Base-by-base conservation (phyloP, 2,329 filamentous ascomycete species). In the Ceratocystis cubensis region DNA sequence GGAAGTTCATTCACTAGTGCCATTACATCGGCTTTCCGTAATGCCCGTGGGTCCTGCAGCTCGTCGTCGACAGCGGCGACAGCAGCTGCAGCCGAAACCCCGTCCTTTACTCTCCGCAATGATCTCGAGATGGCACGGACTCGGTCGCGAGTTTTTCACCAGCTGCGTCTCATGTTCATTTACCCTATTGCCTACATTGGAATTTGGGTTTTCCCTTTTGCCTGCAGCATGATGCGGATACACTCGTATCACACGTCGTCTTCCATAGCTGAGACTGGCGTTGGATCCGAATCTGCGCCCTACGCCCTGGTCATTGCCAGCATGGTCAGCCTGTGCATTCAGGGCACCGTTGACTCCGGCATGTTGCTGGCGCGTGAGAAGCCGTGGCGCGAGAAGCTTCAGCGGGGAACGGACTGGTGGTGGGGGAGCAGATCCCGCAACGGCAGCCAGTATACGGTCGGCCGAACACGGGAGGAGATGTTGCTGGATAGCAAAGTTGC, bases 151-250 rank as follows among this genome's bases (percentile, higher is more conserved):
- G 85, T 89, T 67, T 81, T 82, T 57, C 82, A 85, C 8, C 88
- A 91, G 71, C 79, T 91, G 1, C 82, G 86, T 41, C 81, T 88
- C 37, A 79, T 91, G 20, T 90, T 92, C 75, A 84, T 91, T 61
- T 93, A 93, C 73, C 89, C 89, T 0, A 73, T 87, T 20, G 81
- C 88, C 3, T 92, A 93, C 74, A 79, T 88, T 22, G 74, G 83
- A 3, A 83, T 89, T 70, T 93, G 89, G 89, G 75, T 88, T 2
- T 75, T 88, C 6, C 88, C 89, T 0, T 89, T 91, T 70, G 76
- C 86, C 1, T 79, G 79, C 1, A 86, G 91, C 73, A 78, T 84
- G 63, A 75, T 85, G 63, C 80, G 79, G 65, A 88, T 85, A 74
- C 78, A 79, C 69, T 72, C 74, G 66, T 64, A 67, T 2, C 41